Evolutionary conservation across 306 rosid species (phyloP).

Genomic region (Prunus fruticosa): DNA sequence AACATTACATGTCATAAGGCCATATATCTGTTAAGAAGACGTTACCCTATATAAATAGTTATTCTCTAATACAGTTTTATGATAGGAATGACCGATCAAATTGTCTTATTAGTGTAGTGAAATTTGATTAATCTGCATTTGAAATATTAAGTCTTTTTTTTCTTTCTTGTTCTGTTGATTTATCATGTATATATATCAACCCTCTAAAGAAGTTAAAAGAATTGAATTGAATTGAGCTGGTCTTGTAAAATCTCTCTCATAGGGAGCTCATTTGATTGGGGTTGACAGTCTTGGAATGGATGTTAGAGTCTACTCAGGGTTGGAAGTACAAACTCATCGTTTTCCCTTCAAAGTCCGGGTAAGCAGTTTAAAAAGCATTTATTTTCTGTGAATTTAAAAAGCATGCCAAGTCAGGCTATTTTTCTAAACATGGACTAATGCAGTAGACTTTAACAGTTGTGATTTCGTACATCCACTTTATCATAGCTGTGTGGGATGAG

Average conservation of each 20-base stretch:
- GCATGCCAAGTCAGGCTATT: constrained; percentile 9
- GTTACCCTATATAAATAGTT: neutral
- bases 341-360: constrained; percentile 87
- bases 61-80: no score
- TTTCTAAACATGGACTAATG: neutral
- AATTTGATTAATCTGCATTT: no score
- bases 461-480: neutral
- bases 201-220: neutral
- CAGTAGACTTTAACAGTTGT: neutral
- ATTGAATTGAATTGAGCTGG: neutral
- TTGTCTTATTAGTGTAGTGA: neutral
- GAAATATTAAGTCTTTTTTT: neutral
- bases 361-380: constrained; percentile 30
- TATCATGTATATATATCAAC: neutral
- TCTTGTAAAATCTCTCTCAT: constrained; percentile 10
- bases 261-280: constrained; percentile 87
- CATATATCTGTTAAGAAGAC: neutral
- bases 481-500: neutral
- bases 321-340: constrained; percentile 74
- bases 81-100: neutral
- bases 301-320: constrained; percentile 66
- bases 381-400: neutral
- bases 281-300: constrained; percentile 94
- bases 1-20: no score
- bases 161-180: neutral